Base-by-base conservation (phyloP, 73 alveolate species). In the Paramecium sonneborni region DNA sequence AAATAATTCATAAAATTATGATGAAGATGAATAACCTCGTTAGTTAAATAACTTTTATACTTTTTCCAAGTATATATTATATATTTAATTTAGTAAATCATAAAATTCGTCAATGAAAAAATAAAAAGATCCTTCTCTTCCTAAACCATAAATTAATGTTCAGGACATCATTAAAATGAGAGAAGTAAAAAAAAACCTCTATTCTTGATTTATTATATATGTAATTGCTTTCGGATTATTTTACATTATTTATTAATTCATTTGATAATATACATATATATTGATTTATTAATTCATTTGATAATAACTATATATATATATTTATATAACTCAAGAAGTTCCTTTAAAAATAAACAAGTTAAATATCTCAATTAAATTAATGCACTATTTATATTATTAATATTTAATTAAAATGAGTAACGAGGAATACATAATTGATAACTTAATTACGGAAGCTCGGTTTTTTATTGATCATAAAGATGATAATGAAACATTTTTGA, bases 1-100 rank as follows among this genome's bases (percentile, higher is more conserved):
- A 62, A 62, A 62, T 32, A 62, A 32, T 62, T 62, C 84, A 26
- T 62, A 62, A 62, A 62, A 62, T 62, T 62, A 32, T 62, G 84
- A 62, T 10, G 84, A 62, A 12, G 84, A 62, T 3, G 84, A 62
- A 26, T 32, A 62, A 62, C 84, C 84, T 12, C 84, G 84, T 62
- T 62, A 62, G 84, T 62, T 62, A 62, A 79, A 79, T 43, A 79
- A 79, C 15, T 79, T 79, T 44, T 79, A 79, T 46, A 79, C 90
- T 20, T 79, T 79, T 34, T 79, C 90, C 30, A 79, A 79, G 90
- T 79, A 79, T 30, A 1, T 7, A 34, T 57, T 23, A 74, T 28
- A 18, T 37, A 74, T 34, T 21, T 74, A 32, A 32, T 43, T 1
- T 79, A 79, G 90, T 44, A 79, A 79, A 41, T 39, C 69, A 10